Percentiles rank a stretch among this genome's conserved stretches.
phyloP scores from a whole-genome alignment of 768 basidiomycete species.

The Boletus bicolor region DNA sequence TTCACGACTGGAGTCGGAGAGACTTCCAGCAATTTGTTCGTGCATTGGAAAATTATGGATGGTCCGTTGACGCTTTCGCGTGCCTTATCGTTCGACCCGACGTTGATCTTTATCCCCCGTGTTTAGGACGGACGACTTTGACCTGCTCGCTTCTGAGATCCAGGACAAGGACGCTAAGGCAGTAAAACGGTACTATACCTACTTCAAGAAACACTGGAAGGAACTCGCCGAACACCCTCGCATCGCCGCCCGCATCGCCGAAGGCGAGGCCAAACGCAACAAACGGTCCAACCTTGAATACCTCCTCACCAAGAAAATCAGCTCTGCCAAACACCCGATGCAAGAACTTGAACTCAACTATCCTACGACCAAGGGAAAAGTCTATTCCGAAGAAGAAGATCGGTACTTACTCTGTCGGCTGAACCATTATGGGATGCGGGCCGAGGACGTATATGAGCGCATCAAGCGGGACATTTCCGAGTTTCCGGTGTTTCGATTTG shows the following conservation, averaged over 20 bases:
- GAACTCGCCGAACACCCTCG: constrained; percentile 71
- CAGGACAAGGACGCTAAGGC: constrained; percentile 80
- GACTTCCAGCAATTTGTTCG: constrained; percentile 92
- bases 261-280: constrained; percentile 87
- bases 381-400: constrained; percentile 96
- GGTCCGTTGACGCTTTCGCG: constrained; percentile 42
- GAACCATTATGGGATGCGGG: constrained; percentile 84
- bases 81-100: background rate
- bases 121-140: constrained; percentile 58
- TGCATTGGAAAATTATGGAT: constrained; percentile 76
- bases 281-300: constrained; percentile 78
- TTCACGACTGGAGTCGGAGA: constrained; percentile 87
- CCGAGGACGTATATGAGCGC: constrained; percentile 87
- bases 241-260: constrained; percentile 77
- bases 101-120: background rate
- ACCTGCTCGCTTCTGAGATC: constrained; percentile 76
- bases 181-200: constrained; percentile 71
- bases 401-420: constrained; percentile 89
- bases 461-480: constrained; percentile 97
- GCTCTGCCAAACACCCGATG: constrained; percentile 84
- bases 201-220: constrained; percentile 88
- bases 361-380: constrained; percentile 93
- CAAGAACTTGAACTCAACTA: constrained; percentile 96
- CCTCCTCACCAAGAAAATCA: constrained; percentile 79
- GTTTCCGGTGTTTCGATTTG: constrained; percentile 95